phyloP scores from a whole-genome alignment of 306 rosid genomes.

The Hylodesmum podocarpum region DNA sequence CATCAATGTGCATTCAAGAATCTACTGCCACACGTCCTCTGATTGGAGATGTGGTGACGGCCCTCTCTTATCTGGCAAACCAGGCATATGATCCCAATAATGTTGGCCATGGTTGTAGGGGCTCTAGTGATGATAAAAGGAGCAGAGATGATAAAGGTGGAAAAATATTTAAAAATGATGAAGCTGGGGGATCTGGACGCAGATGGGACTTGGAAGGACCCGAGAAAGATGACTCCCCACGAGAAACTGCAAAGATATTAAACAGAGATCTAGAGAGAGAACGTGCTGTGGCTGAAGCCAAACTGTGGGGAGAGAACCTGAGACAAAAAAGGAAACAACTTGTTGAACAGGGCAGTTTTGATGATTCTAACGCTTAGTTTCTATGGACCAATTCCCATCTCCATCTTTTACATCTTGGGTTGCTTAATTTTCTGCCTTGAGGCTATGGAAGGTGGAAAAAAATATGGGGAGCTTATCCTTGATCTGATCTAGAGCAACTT shows the following conservation, averaged over 20 bases:
- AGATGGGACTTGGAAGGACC: constrained; percentile 84
- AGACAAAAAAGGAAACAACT: constrained; percentile 76
- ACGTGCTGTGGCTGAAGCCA: constrained; percentile 93
- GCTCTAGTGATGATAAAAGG: constrained; percentile 62
- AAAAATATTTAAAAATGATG: constrained; percentile 64
- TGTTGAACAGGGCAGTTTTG: constrained; percentile 67
- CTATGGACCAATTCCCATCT: background rate
- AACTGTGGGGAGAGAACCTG: constrained; percentile 95
- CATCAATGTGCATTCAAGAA: constrained; percentile 94
- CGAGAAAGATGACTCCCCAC: constrained; percentile 84
- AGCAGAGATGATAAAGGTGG: constrained; percentile 70
- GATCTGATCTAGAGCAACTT: constrained; percentile 23
- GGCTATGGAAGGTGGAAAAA: constrained; percentile 5
- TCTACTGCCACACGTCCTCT: constrained; percentile 90
- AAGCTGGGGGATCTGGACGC: constrained; percentile 72
- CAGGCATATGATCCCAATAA: constrained; percentile 68
- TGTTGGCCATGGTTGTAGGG: constrained; percentile 54
- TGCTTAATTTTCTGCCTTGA: constrained; percentile 22
- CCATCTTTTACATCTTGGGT: constrained; percentile 9
- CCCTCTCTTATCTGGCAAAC: constrained; percentile 84
- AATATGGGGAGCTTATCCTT: constrained; percentile 25
- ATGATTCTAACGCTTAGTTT: constrained; percentile 52
- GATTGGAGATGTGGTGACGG: constrained; percentile 91
- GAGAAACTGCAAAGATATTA: constrained; percentile 70
- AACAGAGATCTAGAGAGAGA: constrained; percentile 75